Percentiles rank a stretch among this genome's conserved stretches.
These are phyloP conservation scores for Elaeis oleifera DNA, from an alignment of 202 grass and related monocot species.

Conservation along the genomic window DNA sequence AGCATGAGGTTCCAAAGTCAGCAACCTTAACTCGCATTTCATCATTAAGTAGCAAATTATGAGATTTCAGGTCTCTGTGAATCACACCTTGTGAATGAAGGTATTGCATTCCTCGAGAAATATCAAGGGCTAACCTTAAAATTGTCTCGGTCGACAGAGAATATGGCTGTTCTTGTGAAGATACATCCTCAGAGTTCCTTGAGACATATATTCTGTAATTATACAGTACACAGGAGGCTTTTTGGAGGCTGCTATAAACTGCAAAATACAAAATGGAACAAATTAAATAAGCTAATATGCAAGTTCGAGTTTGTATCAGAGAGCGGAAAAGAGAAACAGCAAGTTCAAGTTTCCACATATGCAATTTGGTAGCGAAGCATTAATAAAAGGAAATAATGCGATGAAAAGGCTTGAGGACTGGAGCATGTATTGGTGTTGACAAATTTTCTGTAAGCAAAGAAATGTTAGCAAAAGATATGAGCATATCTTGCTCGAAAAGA, in stretches of 20 bases:
- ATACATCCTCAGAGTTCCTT: slow-evolving; percentile 97
- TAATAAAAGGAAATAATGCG: neutral
- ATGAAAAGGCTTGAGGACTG: no score
- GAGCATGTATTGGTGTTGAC: no score
- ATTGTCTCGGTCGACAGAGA: slow-evolving; percentile 93
- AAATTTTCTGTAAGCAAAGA: no score
- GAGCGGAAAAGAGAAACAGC: no score
- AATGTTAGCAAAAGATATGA: no score
- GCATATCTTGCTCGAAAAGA: no score
- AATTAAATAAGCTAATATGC: neutral
- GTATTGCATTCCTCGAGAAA: slow-evolving; percentile 92
- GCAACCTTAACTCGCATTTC: slow-evolving; percentile 97
- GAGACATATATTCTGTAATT: slow-evolving; percentile 99
- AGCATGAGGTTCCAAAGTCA: slow-evolving; percentile 91
- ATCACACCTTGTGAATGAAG: slow-evolving; percentile 93
- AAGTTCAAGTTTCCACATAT: neutral
- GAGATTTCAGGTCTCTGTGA: slow-evolving; percentile 89
- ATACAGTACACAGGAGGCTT: slow-evolving; percentile 97
- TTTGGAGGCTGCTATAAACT: slow-evolving; percentile 94
- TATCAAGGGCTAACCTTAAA: slow-evolving; percentile 75
- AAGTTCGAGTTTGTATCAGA: neutral
- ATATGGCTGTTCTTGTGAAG: slow-evolving; percentile 93
- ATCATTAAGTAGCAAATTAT: slow-evolving; percentile 92
- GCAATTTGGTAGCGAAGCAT: neutral
- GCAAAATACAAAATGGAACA: neutral